Percentiles rank a stretch among this genome's conserved stretches.
Evolutionary conservation across 441 rosid genomes (phyloP).

Genomic region (Geranium incanum): DNA sequence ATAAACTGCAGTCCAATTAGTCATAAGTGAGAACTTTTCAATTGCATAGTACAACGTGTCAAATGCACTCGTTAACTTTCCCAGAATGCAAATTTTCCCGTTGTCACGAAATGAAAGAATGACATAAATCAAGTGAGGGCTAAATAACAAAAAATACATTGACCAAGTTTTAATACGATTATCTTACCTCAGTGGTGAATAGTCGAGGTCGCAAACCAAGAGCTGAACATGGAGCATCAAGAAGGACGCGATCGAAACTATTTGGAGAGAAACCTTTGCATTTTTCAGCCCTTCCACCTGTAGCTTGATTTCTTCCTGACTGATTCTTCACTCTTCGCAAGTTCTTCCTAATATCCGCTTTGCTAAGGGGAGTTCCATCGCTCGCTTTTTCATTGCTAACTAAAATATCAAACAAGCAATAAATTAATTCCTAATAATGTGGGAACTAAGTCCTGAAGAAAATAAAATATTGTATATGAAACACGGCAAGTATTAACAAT

Average conservation of each 20-base stretch:
- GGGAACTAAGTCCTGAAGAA: constrained; percentile 2
- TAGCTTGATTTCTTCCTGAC: constrained; percentile 71
- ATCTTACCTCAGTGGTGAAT: constrained; percentile 71
- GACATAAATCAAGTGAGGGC: neutral
- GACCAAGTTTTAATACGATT: constrained; percentile 1
- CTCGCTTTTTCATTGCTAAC: constrained; percentile 48
- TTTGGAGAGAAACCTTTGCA: constrained; percentile 70
- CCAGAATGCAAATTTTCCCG: no score
- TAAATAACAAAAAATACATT: neutral
- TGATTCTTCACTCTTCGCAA: constrained; percentile 73
- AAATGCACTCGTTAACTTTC: no score
- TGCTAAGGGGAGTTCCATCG: constrained; percentile 48
- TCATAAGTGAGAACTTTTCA: neutral
- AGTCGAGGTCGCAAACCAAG: constrained; percentile 95
- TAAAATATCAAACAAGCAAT: constrained; percentile 33
- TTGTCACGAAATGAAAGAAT: neutral
- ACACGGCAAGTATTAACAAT: neutral
- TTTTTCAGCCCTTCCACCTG: constrained; percentile 70
- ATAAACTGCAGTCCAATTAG: neutral
- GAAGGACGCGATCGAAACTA: constrained; percentile 87
- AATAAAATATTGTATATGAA: neutral
- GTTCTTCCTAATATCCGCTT: constrained; percentile 62
- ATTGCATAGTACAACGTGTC: neutral
- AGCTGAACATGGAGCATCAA: constrained; percentile 98
- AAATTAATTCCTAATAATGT: constrained; percentile 21